Conservation (phyloP, 2,329 filamentous ascomycete genomes). For the Diaporthe vexans region DNA sequence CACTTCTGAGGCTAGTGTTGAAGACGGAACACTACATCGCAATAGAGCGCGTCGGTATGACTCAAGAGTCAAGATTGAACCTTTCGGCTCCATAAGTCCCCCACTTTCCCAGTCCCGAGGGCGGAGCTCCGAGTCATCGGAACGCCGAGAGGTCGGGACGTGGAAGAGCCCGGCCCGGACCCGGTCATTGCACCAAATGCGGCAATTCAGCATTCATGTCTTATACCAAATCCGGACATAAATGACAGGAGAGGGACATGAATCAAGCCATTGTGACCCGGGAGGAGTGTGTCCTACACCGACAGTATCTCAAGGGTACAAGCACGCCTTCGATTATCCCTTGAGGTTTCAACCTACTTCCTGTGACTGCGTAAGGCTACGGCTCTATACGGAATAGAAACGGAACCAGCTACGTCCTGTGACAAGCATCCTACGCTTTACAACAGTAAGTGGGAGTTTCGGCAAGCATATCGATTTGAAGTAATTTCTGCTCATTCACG, state of each 20-base stretch:
- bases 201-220: neutral
- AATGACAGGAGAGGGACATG: neutral
- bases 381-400: too few species aligned
- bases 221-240: too few species aligned
- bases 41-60: too few species aligned
- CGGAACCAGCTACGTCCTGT: too few species aligned
- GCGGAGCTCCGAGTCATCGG: constrained; percentile 1
- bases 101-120: neutral
- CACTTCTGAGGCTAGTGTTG: neutral
- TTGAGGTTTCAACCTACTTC: neutral
- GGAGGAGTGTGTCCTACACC: neutral
- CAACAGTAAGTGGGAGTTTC: neutral
- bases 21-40: neutral
- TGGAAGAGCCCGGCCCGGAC: neutral
- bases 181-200: neutral
- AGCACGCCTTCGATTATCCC: neutral
- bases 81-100: neutral
- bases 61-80: neutral
- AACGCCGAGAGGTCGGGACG: neutral
- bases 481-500: neutral
- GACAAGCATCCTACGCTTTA: neutral
- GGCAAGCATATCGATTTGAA: neutral
- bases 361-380: too few species aligned
- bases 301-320: neutral
- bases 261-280: neutral